A percentile compares a stretch with the other conserved stretches of the same genome.
These are phyloP conservation scores for Termitomyces sp. DNA, from an alignment of 768 basidiomycete genomes.

Conservation along the genomic window DNA sequence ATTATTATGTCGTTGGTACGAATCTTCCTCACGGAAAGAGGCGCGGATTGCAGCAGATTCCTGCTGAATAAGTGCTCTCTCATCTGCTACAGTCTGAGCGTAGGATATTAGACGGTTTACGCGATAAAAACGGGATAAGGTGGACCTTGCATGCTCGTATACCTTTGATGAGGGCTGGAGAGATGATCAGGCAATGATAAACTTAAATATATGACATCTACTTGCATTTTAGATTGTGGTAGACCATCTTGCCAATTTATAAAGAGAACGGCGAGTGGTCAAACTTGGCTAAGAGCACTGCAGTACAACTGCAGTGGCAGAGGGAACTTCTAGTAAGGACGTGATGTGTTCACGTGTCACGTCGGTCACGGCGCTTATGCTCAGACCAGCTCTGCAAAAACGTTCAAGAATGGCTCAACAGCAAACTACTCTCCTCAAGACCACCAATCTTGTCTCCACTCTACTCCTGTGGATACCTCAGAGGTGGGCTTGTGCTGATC, in stretches of 20 bases:
- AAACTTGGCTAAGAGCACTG: neutral
- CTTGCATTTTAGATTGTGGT: constrained; percentile 84
- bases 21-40: constrained; percentile 96
- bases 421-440: too few species aligned
- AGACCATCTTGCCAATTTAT: constrained; percentile 51
- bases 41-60: constrained; percentile 97
- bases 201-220: constrained; percentile 1
- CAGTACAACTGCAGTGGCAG: neutral
- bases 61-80: constrained; percentile 93
- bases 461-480: too few species aligned
- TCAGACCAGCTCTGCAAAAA: too few species aligned
- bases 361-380: constrained; percentile 8
- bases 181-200: constrained; percentile 21
- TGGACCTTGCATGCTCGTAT: constrained; percentile 94
- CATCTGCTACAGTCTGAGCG: constrained; percentile 91
- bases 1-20: constrained; percentile 93
- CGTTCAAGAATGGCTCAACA: too few species aligned
- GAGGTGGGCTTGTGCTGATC: too few species aligned
- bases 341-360: constrained; percentile 9
- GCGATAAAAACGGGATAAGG: constrained; percentile 8
- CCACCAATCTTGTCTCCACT: too few species aligned
- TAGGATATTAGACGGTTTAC: constrained; percentile 15
- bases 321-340: neutral
- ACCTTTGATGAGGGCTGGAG: constrained; percentile 91
- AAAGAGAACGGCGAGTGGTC: neutral